A percentile compares a stretch with the other conserved stretches of the same genome.
Evolutionary conservation across 176 grass and related monocot genomes (phyloP).

Genomic region (Hordeum marinum): DNA sequence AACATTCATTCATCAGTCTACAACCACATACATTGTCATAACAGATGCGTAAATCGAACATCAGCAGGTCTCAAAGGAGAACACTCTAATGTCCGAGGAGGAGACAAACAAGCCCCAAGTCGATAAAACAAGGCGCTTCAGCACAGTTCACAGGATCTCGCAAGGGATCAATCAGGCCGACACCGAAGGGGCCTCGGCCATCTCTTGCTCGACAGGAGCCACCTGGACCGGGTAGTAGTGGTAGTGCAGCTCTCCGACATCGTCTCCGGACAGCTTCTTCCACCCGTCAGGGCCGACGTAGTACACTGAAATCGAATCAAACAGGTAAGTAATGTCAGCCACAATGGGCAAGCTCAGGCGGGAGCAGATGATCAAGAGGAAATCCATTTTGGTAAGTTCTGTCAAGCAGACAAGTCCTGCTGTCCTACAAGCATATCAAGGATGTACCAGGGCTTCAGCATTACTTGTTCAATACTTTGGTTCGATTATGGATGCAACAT

Average conservation of each 20-base stretch:
- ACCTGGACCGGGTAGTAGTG: constrained; percentile 72
- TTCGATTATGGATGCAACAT: background rate
- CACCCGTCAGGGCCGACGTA: constrained; percentile 79
- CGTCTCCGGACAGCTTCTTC: constrained; percentile 95
- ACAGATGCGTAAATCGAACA: background rate
- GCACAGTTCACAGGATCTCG: background rate
- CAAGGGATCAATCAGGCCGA: constrained; percentile 11
- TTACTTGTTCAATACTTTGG: background rate
- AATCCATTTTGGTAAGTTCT: background rate
- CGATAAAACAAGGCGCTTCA: constrained; percentile 22
- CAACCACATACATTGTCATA: background rate
- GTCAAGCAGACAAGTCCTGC: background rate
- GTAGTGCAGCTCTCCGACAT: constrained; percentile 86
- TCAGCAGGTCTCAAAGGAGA: background rate
- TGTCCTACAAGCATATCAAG: background rate
- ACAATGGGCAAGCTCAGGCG: background rate
- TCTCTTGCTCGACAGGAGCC: constrained; percentile 68
- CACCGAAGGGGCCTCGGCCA: constrained; percentile 55
- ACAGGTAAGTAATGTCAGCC: background rate
- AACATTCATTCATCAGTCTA: background rate
- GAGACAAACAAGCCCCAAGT: constrained; percentile 23
- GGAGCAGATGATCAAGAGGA: background rate
- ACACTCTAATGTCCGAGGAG: background rate
- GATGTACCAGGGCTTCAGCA: background rate
- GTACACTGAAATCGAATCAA: constrained; percentile 56